Conservation (phyloP, 1,139 yeast genomes). For the Diutina rugosa region DNA sequence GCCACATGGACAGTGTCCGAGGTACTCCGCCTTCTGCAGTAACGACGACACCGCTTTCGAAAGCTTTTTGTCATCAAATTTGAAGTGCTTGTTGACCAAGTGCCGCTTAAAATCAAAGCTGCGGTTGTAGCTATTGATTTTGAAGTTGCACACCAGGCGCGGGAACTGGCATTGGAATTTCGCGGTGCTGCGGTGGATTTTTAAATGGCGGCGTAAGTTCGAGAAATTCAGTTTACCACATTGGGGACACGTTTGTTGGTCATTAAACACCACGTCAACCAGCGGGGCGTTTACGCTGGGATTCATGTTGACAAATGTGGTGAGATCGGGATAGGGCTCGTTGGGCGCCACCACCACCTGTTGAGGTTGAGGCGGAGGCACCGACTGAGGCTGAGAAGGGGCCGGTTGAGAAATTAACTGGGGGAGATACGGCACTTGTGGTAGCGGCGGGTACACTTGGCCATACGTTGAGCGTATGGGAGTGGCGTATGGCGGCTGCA, state of each 20-base stretch:
- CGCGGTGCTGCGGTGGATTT: background rate
- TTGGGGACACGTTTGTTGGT: background rate
- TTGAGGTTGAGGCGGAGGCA: background rate
- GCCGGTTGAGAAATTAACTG: background rate
- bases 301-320: constrained; percentile 1
- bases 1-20: background rate
- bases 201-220: background rate
- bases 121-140: background rate
- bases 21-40: background rate
- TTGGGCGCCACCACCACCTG: background rate
- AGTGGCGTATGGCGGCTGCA: background rate
- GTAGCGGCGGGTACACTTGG: background rate
- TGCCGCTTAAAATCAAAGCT: constrained; percentile 1
- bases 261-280: constrained; percentile 1
- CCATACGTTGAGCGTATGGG: background rate
- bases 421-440: background rate
- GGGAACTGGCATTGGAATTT: background rate
- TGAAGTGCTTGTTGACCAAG: constrained; percentile 1
- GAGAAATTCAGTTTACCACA: background rate
- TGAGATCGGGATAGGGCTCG: background rate
- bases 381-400: background rate
- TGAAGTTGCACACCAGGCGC: background rate
- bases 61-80: background rate
- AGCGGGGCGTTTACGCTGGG: background rate
- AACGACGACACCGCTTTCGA: background rate